Evolutionary conservation across 73 alveolate species (phyloP), one percentile per base, ranked within the genome.

Genomic region (Durusdinium trenchii): DNA sequence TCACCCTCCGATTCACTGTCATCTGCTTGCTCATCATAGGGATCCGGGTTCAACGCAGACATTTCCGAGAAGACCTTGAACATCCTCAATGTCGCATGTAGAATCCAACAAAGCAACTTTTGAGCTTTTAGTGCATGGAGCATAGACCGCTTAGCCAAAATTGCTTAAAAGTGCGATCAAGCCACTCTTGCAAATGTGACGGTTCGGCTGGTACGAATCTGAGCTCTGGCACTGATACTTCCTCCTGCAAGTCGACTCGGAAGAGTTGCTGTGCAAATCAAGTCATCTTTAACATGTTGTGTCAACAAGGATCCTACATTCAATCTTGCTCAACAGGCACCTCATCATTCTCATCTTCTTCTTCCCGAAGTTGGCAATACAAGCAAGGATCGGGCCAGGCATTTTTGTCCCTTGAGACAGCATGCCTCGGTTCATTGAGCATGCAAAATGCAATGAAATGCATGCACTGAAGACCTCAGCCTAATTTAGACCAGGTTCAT

Each of bases 201-300:
- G 98, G 98, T 43, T 92, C 98, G 30, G 98, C 98, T 30, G 98
- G 98, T 16, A 92, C 98, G 36, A 92, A 92, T 92, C 98, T 67
- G 62, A 92, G 81, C 38, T 92, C 98, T 45, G 98, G 98, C 35
- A 92, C 86, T 42, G 57, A 46, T 20, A 46, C 38, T 3, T 92
- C 98, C 57, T 92, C 90, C 86, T 51, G 89, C 46, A 89, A 62
- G 50, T 81, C 71, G 47, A 45, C 46, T 1, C 36, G 9, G 12
- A 38, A 46, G 35, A 23, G 69, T 50, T 42, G 42, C n/a, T 60
- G 73, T 16, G n/a, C 61, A 3, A 43, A 45, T 35, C 42, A 71
- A 0, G 42, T 3, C 85, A 2, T 3, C 85, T 16, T 20, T 20
- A 60, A 20, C n/a, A 60, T 28, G 73, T 60, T 60, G 73, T 60